Base-by-base conservation (phyloP, 2,329 filamentous ascomycete species). In the Xylaria hypoxylon region DNA sequence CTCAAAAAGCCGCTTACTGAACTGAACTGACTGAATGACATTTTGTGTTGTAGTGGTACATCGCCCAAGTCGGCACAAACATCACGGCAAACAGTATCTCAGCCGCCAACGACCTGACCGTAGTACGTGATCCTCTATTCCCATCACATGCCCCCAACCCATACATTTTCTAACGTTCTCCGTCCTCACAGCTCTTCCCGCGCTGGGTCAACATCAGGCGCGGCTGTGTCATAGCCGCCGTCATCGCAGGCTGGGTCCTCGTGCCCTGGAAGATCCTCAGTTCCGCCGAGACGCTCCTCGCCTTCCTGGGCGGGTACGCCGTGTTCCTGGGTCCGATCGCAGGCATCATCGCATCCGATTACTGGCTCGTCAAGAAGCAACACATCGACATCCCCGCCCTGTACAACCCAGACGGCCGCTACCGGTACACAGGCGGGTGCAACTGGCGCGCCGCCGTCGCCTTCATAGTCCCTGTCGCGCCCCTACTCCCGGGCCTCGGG, bases 261-360 rank as follows among this genome's bases (percentile, higher is more conserved):
- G 86, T 89, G 0, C 88, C 87, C 1, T 90, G 88, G 89, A 89
- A 89, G 78, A 90, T 91, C 64, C 79, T 90, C 19, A 80, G 77
- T 38, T 88, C 85, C 0, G 89, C 88, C 2, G 75, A 77, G 2
- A 87, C 84, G 1, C 87, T 91, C 70, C 77, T 90, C 3, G 83
- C 85, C 48, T 92, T 92, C 77, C 90, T 92, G 84, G 82, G 84
- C 48, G 89, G 88, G 0, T 74, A 80, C 65, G 73, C 79, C 52
- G 83, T 91, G 44, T 91, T 92, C 77, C 79, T 91, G 0, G 88
- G 86, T 0, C 88, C 89, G 0, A 88, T 91, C 64, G 86, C 87
- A 0, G 84, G 84, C 0, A 87, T 90, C 68, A 84, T 90, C 78
- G 79, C 84, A 0, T 82, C 82, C 13, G 88, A 90, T 70, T 90